Percentiles rank a stretch among this genome's conserved stretches.
These are phyloP conservation scores for Volutella citrinella DNA, from an alignment of 2,329 filamentous ascomycete species.

Conservation along the genomic window DNA sequence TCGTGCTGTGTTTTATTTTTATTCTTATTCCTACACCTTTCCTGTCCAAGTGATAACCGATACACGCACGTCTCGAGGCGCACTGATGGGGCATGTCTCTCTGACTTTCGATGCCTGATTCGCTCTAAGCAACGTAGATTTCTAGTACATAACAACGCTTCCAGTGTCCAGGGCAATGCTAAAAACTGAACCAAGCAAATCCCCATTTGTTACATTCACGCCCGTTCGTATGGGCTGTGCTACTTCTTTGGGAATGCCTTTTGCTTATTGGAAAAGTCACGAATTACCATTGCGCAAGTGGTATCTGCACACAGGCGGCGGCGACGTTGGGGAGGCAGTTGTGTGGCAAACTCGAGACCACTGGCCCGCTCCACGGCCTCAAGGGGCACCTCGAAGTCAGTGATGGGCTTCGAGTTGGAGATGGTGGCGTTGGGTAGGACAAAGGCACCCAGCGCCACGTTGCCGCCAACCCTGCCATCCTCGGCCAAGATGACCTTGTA, in stretches of 20 bases:
- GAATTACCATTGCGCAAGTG: constrained; percentile 78
- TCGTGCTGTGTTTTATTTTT: too few relatives aligned
- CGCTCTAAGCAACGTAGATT: too few relatives aligned
- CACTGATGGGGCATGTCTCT: too few relatives aligned
- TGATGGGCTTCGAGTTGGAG: constrained; percentile 79
- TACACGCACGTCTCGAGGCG: too few relatives aligned
- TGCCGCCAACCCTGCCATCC: constrained; percentile 66
- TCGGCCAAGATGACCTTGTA: constrained; percentile 99
- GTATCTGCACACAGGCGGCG: constrained; percentile 83
- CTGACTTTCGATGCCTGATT: too few relatives aligned
- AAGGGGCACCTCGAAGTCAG: constrained; percentile 91
- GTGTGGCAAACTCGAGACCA: constrained; percentile 83
- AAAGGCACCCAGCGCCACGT: constrained; percentile 88
- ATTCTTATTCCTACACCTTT: too few relatives aligned
- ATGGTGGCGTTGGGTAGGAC: constrained; percentile 92
- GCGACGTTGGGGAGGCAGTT: constrained; percentile 70
- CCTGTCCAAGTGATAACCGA: too few relatives aligned
- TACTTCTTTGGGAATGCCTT: constrained; percentile 51
- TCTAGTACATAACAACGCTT: too few relatives aligned
- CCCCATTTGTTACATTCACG: too few relatives aligned
- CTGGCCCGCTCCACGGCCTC: constrained; percentile 90
- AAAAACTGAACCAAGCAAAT: too few relatives aligned
- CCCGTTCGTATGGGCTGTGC: too few relatives aligned
- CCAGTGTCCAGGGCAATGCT: too few relatives aligned
- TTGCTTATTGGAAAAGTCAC: constrained; percentile 67